Percentiles rank a stretch among this genome's conserved stretches.
phyloP scores from a whole-genome alignment of 1,139 yeast species.

The Ashbya aceris region DNA sequence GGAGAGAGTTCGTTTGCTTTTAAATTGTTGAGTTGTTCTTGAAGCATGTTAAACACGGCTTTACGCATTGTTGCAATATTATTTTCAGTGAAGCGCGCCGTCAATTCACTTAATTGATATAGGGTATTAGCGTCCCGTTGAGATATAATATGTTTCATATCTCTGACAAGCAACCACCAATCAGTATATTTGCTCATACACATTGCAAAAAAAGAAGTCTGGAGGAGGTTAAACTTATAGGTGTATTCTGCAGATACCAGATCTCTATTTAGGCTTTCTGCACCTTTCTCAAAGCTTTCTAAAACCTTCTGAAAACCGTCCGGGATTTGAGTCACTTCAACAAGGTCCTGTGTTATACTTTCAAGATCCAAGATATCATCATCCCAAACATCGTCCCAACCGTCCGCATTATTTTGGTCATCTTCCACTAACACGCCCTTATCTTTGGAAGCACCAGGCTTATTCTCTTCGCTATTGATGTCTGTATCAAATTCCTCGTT shows the following conservation, averaged over 20 bases:
- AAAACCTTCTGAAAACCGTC: constrained; percentile 9
- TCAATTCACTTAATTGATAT: constrained; percentile 18
- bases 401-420: constrained; percentile 13
- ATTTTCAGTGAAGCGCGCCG: constrained; percentile 14
- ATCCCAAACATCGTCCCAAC: constrained; percentile 26
- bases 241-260: constrained; percentile 5
- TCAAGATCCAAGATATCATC: constrained; percentile 13
- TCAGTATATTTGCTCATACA: constrained; percentile 16
- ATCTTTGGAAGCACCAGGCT: constrained; percentile 2
- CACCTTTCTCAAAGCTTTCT: constrained; percentile 11
- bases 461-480: constrained; percentile 10
- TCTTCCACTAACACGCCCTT: not conserved
- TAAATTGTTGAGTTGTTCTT: constrained; percentile 17
- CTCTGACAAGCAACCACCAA: constrained; percentile 26
- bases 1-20: constrained; percentile 18
- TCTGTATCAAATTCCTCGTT: constrained; percentile 20
- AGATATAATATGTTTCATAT: constrained; percentile 15
- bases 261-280: constrained; percentile 10
- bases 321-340: constrained; percentile 12
- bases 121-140: constrained; percentile 5
- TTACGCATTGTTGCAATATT: constrained; percentile 16
- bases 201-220: constrained; percentile 23
- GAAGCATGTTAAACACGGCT: constrained; percentile 10
- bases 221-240: constrained; percentile 25
- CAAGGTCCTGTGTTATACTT: constrained; percentile 6